Evolutionary conservation across 768 basidiomycete genomes (phyloP).

Genomic region (Leccinum barrowsii): DNA sequence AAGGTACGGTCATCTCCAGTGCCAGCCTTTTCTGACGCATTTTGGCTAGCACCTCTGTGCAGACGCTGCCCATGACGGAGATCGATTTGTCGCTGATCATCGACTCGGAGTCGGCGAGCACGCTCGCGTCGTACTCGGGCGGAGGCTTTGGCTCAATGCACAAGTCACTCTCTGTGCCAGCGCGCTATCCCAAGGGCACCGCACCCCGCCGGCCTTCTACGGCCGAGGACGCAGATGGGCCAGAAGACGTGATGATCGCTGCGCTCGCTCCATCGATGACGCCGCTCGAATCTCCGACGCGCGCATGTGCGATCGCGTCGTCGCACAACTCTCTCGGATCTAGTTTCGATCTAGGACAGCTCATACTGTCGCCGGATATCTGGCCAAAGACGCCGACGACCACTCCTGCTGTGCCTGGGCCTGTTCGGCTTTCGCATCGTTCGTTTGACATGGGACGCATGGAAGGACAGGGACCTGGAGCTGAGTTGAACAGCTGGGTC

Average conservation of each 20-base stretch:
- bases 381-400: constrained; percentile 25
- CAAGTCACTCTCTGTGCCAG: not conserved
- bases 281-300: constrained; percentile 26
- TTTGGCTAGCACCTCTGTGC: constrained; percentile 12
- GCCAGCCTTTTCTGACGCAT: constrained; percentile 6
- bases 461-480: not conserved
- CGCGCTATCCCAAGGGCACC: not conserved
- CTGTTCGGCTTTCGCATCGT: constrained; percentile 7
- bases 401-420: not conserved
- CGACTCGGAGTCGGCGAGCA: constrained; percentile 6
- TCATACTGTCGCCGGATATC: constrained; percentile 4
- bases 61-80: constrained; percentile 18
- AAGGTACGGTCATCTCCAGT: not conserved
- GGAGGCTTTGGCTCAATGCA: not conserved
- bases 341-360: constrained; percentile 22
- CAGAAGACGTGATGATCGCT: constrained; percentile 13
- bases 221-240: constrained; percentile 1
- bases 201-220: constrained; percentile 5
- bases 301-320: constrained; percentile 20
- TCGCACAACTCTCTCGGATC: constrained; percentile 32
- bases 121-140: not conserved
- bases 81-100: constrained; percentile 20
- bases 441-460: constrained; percentile 6
- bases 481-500: not conserved
- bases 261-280: constrained; percentile 4